These are phyloP conservation scores for Boletus smithii DNA, from an alignment of 1,284 basidiomycete genomes.

Conservation along the genomic window DNA sequence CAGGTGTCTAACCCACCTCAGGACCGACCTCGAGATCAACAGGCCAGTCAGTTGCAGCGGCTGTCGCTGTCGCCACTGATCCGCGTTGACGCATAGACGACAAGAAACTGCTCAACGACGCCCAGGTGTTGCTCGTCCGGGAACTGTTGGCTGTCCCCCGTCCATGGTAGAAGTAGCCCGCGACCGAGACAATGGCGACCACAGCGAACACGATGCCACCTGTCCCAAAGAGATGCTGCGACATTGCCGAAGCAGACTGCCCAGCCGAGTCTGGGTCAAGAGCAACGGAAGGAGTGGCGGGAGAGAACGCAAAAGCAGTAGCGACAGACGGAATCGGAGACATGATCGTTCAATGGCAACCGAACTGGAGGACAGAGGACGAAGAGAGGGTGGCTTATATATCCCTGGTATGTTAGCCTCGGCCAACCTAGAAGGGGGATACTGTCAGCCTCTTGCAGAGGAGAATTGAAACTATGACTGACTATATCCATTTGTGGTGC, in stretches of 20 bases:
- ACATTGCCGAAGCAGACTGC: constrained; percentile 3
- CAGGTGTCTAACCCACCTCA: constrained; percentile 10
- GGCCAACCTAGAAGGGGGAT: constrained; percentile 2
- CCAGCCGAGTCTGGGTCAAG: not conserved
- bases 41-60: not conserved
- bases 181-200: constrained; percentile 18
- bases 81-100: constrained; percentile 8
- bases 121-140: constrained; percentile 7
- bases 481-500: not conserved
- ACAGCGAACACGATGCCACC: constrained; percentile 21
- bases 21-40: constrained; percentile 12
- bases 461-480: not conserved
- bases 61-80: not conserved
- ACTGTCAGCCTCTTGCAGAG: constrained; percentile 13
- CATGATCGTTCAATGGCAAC: constrained; percentile 17
- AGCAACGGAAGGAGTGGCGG: constrained; percentile 2
- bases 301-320: constrained; percentile 7
- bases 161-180: constrained; percentile 16
- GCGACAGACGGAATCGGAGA: constrained; percentile 20
- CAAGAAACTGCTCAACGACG: constrained; percentile 9
- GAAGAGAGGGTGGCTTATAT: constrained; percentile 10
- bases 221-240: constrained; percentile 11
- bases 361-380: constrained; percentile 1
- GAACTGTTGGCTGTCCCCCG: not conserved
- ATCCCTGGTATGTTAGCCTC: constrained; percentile 2